Percentiles rank a stretch among this genome's conserved stretches.
These are phyloP conservation scores for Suillus decipiens DNA, from an alignment of 768 basidiomycete species.

Conservation along the genomic window DNA sequence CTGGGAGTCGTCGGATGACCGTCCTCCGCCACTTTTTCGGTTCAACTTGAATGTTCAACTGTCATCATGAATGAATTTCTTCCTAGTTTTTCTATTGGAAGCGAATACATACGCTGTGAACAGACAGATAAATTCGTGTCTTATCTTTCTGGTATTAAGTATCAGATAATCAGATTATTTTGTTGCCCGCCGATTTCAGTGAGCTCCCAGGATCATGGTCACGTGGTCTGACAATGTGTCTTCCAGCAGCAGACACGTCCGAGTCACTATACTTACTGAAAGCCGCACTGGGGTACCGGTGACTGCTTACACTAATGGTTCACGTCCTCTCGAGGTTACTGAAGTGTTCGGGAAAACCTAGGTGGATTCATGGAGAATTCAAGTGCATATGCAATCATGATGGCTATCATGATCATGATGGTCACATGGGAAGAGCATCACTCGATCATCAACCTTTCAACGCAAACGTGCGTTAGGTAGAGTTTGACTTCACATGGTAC, in stretches of 20 bases:
- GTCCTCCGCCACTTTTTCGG: not conserved
- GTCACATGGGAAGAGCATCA: not conserved
- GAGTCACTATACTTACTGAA: not conserved
- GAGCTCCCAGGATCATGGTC: not conserved
- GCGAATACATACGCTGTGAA: not conserved
- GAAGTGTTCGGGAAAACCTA: not conserved
- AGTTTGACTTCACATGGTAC: not conserved
- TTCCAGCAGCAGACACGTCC: too few relatives aligned
- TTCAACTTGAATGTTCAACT: not conserved
- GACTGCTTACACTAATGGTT: not conserved
- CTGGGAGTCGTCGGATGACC: not conserved
- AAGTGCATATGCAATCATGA: not conserved
- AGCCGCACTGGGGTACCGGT: not conserved
- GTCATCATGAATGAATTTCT: not conserved
- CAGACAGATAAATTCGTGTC: not conserved
- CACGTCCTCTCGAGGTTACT: not conserved
- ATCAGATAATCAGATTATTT: too few relatives aligned
- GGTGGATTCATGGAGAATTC: not conserved
- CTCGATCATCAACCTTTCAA: too few relatives aligned
- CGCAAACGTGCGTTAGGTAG: slow-evolving; percentile 7
- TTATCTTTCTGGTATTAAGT: not conserved
- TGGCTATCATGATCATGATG: not conserved
- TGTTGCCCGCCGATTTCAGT: too few relatives aligned
- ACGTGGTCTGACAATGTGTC: not conserved
- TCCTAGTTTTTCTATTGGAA: not conserved